Evolutionary conservation across 164 flowering plant species (phyloP), one percentile per base, ranked within the genome.

Genomic region (Liquidambar formosana): DNA sequence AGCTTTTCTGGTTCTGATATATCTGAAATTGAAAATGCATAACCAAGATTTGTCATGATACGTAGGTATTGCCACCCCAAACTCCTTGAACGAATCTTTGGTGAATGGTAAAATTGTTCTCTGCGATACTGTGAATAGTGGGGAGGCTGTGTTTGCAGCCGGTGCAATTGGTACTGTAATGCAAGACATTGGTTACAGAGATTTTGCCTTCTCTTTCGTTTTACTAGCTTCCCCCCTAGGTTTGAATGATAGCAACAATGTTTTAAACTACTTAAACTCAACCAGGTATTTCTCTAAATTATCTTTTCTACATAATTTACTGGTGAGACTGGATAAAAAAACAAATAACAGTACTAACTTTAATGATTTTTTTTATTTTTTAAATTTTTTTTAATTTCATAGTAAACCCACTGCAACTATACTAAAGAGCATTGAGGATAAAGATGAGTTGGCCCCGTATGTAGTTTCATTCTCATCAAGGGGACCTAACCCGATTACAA

Each of bases 21-120:
- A 33, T 6, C 4, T 33, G 41, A 33, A 33, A 33, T 2, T 33
- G 41, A 33, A 33, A 33, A 33, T 33, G 41, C 41, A 33, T 33
- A 33, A 33, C 6, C 6, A 33, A 33, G 41, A 33, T 33, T 33
- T 33, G 41, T 33, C 41, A 33, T 43, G 64, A 21, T 41, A 61
- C 33, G 49, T 59, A 79, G 82, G 63, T 71, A 41, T 44, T 79
- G 82, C 73, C 18, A 5, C 4, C 11, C n/a, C 25, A 4, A 69
- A 47, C 23, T 56, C 70, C 1, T 25, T 80, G 54, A 68, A 80
- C 63, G 11, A n/a, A 27, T 26, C 64, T 14, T 19, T 68, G 62
- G 72, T 80, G 21, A 12, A 45, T 13, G 75, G 78, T 10, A 80
- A 77, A 57, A 77, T 77, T 27, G 83, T 80, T 19, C 16, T 77